Evolutionary conservation across 1,139 yeast genomes (phyloP).

Genomic region (Starmera stellimalicola): DNA sequence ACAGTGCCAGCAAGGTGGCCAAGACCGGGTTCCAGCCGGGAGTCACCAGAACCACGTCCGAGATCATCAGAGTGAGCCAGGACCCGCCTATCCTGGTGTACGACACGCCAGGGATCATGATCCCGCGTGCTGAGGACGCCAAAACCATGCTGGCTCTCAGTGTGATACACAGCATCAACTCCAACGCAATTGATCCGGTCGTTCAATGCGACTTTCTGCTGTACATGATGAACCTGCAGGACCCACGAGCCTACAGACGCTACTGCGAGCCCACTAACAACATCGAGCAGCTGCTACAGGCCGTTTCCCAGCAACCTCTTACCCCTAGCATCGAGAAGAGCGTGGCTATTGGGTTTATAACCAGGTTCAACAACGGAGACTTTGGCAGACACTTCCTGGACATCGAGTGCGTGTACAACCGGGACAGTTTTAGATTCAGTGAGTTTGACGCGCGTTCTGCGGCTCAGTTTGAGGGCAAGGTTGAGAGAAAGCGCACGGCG

Average conservation of each 20-base stretch:
- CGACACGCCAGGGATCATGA: slow-evolving; percentile 90
- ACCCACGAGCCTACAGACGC: slow-evolving; percentile 24
- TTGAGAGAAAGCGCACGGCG: not conserved
- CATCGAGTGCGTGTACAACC: slow-evolving; percentile 1
- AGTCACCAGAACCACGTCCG: slow-evolving; percentile 75
- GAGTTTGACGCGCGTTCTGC: not conserved
- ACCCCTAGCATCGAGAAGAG: slow-evolving; percentile 1
- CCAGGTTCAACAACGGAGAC: not conserved
- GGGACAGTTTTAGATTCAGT: not conserved
- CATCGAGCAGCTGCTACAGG: slow-evolving; percentile 51
- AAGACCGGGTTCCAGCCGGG: slow-evolving; percentile 87
- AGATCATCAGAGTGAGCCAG: slow-evolving; percentile 53
- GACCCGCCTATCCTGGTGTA: slow-evolving; percentile 64
- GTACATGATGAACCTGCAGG: slow-evolving; percentile 61
- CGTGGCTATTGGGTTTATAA: not conserved
- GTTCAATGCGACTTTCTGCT: slow-evolving; percentile 81
- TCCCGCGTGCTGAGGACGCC: slow-evolving; percentile 61
- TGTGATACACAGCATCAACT: slow-evolving; percentile 70
- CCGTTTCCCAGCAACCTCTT: not conserved
- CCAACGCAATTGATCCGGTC: slow-evolving; percentile 67
- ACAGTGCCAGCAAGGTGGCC: slow-evolving; percentile 53
- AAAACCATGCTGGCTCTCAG: slow-evolving; percentile 72
- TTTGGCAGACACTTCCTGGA: slow-evolving; percentile 1
- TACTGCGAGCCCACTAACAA: slow-evolving; percentile 68
- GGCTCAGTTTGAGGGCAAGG: not conserved